Conservation (phyloP, 805 yeast genomes). For the Wickerhamiella brachini region DNA sequence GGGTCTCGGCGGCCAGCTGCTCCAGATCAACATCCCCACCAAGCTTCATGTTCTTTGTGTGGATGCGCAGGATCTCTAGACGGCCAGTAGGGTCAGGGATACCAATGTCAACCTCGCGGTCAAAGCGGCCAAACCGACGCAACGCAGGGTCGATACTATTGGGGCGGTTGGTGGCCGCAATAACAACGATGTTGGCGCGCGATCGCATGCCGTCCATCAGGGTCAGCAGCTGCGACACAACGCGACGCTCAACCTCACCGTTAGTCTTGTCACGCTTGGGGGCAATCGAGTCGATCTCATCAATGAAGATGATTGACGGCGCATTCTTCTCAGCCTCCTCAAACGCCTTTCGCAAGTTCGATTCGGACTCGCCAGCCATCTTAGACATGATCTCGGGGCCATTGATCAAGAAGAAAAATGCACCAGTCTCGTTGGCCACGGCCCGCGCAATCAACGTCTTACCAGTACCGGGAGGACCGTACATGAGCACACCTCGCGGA, state of each 20-base stretch:
- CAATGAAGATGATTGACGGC: conserved; percentile 93
- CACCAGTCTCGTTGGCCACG: conserved; percentile 99
- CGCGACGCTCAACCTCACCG: conserved; percentile 99
- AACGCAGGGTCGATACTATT: conserved; percentile 77
- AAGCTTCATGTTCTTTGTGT: conserved; percentile 96
- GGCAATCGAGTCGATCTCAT: conserved; percentile 97
- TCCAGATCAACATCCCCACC: conserved; percentile 92
- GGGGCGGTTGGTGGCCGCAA: conserved; percentile 92
- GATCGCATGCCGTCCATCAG: conserved; percentile 99
- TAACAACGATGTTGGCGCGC: conserved; percentile 94
- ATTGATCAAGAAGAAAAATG: conserved; percentile 92
- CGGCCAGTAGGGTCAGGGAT: conserved; percentile 98
- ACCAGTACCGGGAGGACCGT: conserved; percentile 99
- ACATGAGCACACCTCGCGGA: conserved; percentile 85
- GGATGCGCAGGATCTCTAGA: conserved; percentile 90
- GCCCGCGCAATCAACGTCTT: conserved; percentile 98
- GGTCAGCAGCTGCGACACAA: conserved; percentile 92
- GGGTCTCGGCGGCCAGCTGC: conserved; percentile 92
- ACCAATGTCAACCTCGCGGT: conserved; percentile 76
- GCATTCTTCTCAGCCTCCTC: conserved; percentile 99
- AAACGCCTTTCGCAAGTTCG: conserved; percentile 91
- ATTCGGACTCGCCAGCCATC: conserved; percentile 99
- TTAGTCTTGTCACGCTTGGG: conserved; percentile 99
- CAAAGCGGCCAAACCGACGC: conserved; percentile 76
- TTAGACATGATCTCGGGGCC: conserved; percentile 99